Evolutionary conservation across 768 basidiomycete genomes (phyloP).

Genomic region (Tulasnella sp.): DNA sequence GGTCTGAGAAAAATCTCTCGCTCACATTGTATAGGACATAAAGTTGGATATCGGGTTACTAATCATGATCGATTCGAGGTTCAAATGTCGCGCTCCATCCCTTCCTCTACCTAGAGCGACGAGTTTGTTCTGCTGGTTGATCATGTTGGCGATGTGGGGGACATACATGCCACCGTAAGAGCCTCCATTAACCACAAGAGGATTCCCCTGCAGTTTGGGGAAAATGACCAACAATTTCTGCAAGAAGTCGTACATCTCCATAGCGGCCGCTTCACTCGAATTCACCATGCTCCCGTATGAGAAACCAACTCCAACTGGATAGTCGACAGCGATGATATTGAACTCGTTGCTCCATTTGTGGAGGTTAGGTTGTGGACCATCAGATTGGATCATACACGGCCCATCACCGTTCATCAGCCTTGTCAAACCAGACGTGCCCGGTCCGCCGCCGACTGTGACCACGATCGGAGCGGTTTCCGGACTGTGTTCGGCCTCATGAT

Average conservation of each 20-base stretch:
- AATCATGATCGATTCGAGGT: no score
- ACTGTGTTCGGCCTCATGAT: slow-evolving; percentile 23
- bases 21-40: no score
- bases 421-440: no score
- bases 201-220: slow-evolving; percentile 20
- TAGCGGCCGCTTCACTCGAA: slow-evolving; percentile 26
- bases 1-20: no score
- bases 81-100: slow-evolving; percentile 18
- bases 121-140: slow-evolving; percentile 27
- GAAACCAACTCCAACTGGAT: slow-evolving; percentile 27
- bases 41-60: no score
- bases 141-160: slow-evolving; percentile 30
- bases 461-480: slow-evolving; percentile 23
- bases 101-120: slow-evolving; percentile 17
- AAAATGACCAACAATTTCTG: slow-evolving; percentile 28
- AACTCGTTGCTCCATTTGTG: slow-evolving; percentile 17
- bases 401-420: not conserved
- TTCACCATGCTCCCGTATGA: slow-evolving; percentile 30
- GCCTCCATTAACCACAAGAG: slow-evolving; percentile 26
- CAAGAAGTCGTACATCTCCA: slow-evolving; percentile 30
- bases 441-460: not conserved
- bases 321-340: no score
- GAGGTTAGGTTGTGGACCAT: slow-evolving; percentile 23
- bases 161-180: slow-evolving; percentile 31
- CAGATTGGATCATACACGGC: slow-evolving; percentile 21